Evolutionary conservation across 2,329 filamentous ascomycete species (phyloP).

Genomic region (Capronia americana): DNA sequence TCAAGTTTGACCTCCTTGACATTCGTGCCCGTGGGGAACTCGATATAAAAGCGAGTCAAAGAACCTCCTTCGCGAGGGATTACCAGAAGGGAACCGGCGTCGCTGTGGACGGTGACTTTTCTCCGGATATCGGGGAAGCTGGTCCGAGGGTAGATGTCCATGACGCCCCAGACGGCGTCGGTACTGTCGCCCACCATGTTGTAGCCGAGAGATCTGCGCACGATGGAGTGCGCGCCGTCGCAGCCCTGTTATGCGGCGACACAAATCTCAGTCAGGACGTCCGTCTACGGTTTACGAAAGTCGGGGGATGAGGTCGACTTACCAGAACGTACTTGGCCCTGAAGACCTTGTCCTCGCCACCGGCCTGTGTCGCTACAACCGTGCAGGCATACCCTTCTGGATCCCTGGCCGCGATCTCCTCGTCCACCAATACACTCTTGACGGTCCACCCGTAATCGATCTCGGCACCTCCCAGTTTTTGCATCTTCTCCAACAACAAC

Average conservation of each 20-base stretch:
- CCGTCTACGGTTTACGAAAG: too few relatives aligned
- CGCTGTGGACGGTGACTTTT: conserved; percentile 56
- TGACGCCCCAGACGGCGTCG: conserved; percentile 62
- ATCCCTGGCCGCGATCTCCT: conserved; percentile 44
- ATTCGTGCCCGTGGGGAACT: conserved; percentile 59
- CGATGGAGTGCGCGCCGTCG: conserved; percentile 55
- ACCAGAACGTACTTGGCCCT: conserved; percentile 49
- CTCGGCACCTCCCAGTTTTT: conserved; percentile 49
- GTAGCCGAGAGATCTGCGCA: conserved; percentile 50
- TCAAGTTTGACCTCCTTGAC: conserved; percentile 60
- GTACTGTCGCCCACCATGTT: conserved; percentile 66
- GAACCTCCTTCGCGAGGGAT: conserved; percentile 63
- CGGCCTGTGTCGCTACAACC: conserved; percentile 47
- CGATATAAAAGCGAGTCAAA: conserved; percentile 68
- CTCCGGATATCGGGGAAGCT: conserved; percentile 60
- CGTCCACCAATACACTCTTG: conserved; percentile 58
- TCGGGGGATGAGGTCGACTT: conserved; percentile 39
- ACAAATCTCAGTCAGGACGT: background rate
- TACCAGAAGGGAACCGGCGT: conserved; percentile 55
- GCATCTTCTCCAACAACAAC: conserved; percentile 60
- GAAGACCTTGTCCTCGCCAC: conserved; percentile 48
- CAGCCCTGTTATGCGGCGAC: conserved; percentile 48
- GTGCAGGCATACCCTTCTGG: conserved; percentile 53
- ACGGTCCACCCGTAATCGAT: conserved; percentile 65
- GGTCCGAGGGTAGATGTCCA: conserved; percentile 59